Conservation (phyloP, 208 protist species). For the Trypanosoma caninum region DNA sequence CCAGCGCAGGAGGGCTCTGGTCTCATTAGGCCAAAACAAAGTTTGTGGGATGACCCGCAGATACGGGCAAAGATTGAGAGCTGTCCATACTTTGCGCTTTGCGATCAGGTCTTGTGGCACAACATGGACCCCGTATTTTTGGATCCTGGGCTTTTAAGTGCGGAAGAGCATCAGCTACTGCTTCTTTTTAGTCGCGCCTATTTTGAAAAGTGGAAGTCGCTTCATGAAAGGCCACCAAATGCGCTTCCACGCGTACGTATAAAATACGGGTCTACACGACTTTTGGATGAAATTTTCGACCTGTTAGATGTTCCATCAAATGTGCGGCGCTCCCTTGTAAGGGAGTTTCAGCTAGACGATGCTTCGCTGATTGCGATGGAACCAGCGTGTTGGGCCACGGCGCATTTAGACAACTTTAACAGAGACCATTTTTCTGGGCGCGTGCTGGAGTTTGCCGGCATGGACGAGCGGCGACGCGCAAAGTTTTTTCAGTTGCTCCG, state of each 20-base stretch:
- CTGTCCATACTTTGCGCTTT: constrained; percentile 87
- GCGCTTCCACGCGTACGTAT: constrained; percentile 59
- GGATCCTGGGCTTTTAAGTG: constrained; percentile 74
- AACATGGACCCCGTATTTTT: constrained; percentile 87
- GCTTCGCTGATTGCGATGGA: constrained; percentile 80
- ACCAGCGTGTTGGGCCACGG: constrained; percentile 60
- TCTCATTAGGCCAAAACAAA: constrained; percentile 41
- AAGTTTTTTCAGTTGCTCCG: constrained; percentile 66
- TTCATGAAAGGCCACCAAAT: constrained; percentile 53
- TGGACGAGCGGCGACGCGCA: constrained; percentile 35
- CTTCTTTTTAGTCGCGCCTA: constrained; percentile 83
- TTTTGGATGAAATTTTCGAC: constrained; percentile 68
- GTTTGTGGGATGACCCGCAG: constrained; percentile 65
- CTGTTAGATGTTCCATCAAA: constrained; percentile 40
- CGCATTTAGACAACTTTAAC: constrained; percentile 78
- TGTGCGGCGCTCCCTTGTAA: constrained; percentile 52
- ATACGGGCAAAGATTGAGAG: constrained; percentile 50
- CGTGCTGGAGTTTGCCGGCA: constrained; percentile 78
- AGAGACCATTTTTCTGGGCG: constrained; percentile 84
- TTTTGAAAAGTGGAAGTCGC: constrained; percentile 79
- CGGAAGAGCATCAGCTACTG: constrained; percentile 83
- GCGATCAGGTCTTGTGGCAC: constrained; percentile 85
- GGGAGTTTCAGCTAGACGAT: constrained; percentile 80
- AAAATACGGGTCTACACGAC: constrained; percentile 43
- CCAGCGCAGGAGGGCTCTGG: constrained; percentile 46